A percentile compares a stretch with the other conserved stretches of the same genome.
Evolutionary conservation across 176 grass and related monocot genomes (phyloP).

Genomic region (Juncus effusus): DNA sequence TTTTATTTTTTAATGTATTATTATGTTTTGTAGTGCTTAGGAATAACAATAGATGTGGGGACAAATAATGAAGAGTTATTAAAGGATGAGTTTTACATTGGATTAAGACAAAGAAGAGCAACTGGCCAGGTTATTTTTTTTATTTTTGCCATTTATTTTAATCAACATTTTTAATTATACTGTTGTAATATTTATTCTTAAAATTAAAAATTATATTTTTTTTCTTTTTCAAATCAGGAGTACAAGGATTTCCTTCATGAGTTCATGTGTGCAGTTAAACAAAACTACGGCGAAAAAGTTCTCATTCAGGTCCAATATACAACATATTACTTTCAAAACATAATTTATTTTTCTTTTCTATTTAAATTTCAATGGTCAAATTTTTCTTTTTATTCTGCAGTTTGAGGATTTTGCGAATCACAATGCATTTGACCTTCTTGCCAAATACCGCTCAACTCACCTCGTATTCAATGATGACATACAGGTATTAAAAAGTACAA

Average conservation of each 20-base stretch:
- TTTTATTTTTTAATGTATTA: not conserved
- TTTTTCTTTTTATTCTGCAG: conserved; percentile 24
- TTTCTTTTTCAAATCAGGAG: conserved; percentile 45
- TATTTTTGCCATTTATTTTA: not conserved
- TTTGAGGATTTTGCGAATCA: conserved; percentile 96
- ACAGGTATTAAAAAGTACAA: conserved; percentile 44
- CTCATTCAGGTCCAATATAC: conserved; percentile 65
- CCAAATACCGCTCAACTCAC: conserved; percentile 68
- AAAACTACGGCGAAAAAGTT: conserved; percentile 87
- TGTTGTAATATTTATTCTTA: not conserved
- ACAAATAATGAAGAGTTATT: conserved; percentile 85
- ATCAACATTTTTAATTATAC: conserved; percentile 7
- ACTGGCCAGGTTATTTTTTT: conserved; percentile 56
- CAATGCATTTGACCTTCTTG: conserved; percentile 88
- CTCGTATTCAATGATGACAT: conserved; percentile 99
- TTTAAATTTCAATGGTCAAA: conserved; percentile 1
- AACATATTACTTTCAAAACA: not conserved
- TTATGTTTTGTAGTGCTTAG: conserved; percentile 50
- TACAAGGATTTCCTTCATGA: conserved; percentile 72
- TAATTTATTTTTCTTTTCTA: not conserved
- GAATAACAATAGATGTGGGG: conserved; percentile 91
- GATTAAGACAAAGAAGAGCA: conserved; percentile 63
- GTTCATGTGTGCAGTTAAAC: conserved; percentile 81
- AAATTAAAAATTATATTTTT: conserved; percentile 4
- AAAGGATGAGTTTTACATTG: conserved; percentile 93